phyloP scores from a whole-genome alignment of 2,329 filamentous ascomycete species.

The Colletotrichum ledebouriae region DNA sequence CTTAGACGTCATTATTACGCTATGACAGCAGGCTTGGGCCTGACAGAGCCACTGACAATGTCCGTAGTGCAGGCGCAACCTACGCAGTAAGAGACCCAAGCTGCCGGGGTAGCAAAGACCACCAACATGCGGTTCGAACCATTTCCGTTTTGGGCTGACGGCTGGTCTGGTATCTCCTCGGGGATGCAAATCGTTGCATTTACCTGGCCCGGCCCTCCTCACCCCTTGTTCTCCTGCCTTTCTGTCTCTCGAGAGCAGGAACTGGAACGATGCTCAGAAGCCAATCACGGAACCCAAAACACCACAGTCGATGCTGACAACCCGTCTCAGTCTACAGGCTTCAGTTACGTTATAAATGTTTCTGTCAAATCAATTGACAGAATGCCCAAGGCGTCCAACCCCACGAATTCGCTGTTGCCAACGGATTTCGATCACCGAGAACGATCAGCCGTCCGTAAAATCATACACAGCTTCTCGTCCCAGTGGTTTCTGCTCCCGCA shows the following conservation, averaged over 20 bases:
- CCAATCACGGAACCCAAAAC: not conserved
- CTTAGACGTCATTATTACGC: constrained; percentile 39
- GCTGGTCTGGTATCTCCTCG: constrained; percentile 18
- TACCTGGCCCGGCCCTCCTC: not conserved
- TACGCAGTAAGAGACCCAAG: not conserved
- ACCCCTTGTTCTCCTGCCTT: not conserved
- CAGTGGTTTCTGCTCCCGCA: constrained; percentile 56
- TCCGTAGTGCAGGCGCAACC: not conserved
- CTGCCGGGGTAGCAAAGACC: not conserved
- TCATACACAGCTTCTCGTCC: constrained; percentile 52
- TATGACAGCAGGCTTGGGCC: constrained; percentile 22
- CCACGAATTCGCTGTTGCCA: not conserved
- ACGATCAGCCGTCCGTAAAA: constrained; percentile 18
- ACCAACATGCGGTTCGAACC: not conserved
- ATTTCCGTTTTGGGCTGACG: constrained; percentile 10
- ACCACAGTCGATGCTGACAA: not conserved
- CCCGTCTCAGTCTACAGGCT: not conserved
- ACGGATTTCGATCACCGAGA: not conserved
- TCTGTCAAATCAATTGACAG: not conserved
- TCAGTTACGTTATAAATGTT: fast-evolving
- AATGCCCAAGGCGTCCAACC: constrained; percentile 13
- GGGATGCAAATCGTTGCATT: not conserved
- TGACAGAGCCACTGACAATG: constrained; percentile 4
- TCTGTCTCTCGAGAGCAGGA: not conserved
- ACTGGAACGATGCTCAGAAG: not conserved